A percentile compares a stretch with the other conserved stretches of the same genome.
Conservation (phyloP, 2,329 filamentous ascomycete species). For the Hymenoscyphus repandus region DNA sequence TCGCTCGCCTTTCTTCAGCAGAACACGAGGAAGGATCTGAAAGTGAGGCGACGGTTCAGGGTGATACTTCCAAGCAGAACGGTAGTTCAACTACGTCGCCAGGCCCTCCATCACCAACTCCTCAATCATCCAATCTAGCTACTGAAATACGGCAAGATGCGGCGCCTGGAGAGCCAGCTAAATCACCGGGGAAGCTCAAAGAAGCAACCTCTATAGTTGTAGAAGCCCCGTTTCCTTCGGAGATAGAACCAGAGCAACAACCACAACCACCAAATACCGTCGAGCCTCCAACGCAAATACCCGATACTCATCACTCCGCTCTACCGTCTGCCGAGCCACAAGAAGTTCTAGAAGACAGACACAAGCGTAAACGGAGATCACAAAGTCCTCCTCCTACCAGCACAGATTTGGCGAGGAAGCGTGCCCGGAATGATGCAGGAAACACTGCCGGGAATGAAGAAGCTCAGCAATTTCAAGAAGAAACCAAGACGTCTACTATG, state of each 20-base stretch:
- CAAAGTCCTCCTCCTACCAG: conserved; percentile 52
- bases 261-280: conserved; percentile 14
- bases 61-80: conserved; percentile 20
- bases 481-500: too few species aligned
- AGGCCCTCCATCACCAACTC: conserved; percentile 19
- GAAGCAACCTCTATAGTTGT: background rate
- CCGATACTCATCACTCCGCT: conserved; percentile 1
- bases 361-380: conserved; percentile 64
- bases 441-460: conserved; percentile 10
- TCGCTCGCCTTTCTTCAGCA: conserved; percentile 54
- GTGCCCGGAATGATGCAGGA: conserved; percentile 39
- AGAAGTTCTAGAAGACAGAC: conserved; percentile 44
- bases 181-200: background rate
- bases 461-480: background rate
- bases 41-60: conserved; percentile 28
- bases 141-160: conserved; percentile 10
- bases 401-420: conserved; percentile 51
- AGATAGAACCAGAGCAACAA: too few species aligned
- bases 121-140: conserved; percentile 7
- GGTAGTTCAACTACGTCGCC: conserved; percentile 21
- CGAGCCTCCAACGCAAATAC: conserved; percentile 10
- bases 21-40: conserved; percentile 34
- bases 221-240: background rate
- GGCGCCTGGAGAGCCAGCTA: background rate
- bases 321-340: conserved; percentile 27